Evolutionary conservation across 495 filamentous ascomycete species (phyloP), one percentile per base, ranked within the genome.

Genomic region (Penicillium manginii): DNA sequence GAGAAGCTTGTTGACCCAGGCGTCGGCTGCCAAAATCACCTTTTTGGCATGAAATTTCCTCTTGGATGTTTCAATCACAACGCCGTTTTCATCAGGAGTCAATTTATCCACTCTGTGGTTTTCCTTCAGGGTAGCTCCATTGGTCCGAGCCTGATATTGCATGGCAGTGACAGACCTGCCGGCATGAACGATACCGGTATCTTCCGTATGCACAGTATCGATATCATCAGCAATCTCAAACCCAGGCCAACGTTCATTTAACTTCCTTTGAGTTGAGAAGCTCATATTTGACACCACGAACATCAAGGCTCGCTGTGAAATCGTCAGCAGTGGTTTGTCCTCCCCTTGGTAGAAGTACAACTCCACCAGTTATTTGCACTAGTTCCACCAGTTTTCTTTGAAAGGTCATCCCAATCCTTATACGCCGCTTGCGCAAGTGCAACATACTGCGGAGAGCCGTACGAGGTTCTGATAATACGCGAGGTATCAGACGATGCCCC

Each of bases 1-100:
- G 17, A 71, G 63, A 12, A 71, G 61, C 29, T 69, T 64, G 33
- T 71, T 69, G 21, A 57, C 64, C 68, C 66, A 71, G 6, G 65
- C 66, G 47, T 71, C 68, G 1, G 68, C 61, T 7, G 68, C 49
- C 5, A 71, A 50, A 26, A 69, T 65, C 40, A 71, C 63, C 35
- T 69, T 71, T 12, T 33, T 21, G 9, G 66, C 65, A 22, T 55
- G 54, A 47, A 66, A 62, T 17, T 50, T 51, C 12, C 66, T 59
- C 11, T 62, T 71, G 2, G 66, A 61, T 9, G 66, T 71, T 17
- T 71, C n/a, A n/a, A n/a, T 39, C 3, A 58, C 54, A 14, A 52
- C 60, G 18, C 61, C 59, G 0, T 52, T 43, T 15, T 2, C 14
- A 11, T 59, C 57, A 1, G 68, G 68, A 11, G 53, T 58, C 7